Evolutionary conservation across 75 land plant species (phyloP).

Genomic region (Pseudotsuga menziesii): DNA sequence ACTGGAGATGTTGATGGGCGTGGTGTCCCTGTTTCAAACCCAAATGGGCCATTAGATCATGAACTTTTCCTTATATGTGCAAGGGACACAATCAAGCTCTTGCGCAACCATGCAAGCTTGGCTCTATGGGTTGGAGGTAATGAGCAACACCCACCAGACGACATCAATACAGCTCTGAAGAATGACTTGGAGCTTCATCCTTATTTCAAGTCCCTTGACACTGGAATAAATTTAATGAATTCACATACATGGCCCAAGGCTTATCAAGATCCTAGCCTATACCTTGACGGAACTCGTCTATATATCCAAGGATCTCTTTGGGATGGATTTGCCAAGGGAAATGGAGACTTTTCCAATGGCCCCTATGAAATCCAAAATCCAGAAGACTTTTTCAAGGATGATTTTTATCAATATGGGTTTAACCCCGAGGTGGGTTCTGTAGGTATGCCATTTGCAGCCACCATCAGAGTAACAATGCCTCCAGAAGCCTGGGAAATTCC

Average conservation of each 20-base stretch:
- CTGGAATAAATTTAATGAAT: no score
- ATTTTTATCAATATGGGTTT: conserved; percentile 79
- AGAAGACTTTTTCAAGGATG: conserved; percentile 72
- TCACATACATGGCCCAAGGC: background rate
- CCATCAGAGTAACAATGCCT: conserved; percentile 91
- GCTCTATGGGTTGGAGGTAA: no score
- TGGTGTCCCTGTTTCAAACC: no score
- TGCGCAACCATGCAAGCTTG: no score
- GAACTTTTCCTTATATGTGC: no score
- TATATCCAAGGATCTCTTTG: conserved; percentile 92
- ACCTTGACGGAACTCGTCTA: conserved; percentile 81
- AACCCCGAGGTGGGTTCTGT: conserved; percentile 94
- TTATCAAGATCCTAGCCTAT: conserved; percentile 62
- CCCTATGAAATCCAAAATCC: conserved; percentile 91
- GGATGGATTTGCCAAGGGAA: conserved; percentile 95
- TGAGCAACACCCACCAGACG: no score
- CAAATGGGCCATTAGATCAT: no score
- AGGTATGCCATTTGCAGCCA: conserved; percentile 89
- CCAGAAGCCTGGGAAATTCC: conserved; percentile 84
- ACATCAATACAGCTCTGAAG: no score
- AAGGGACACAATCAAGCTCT: no score
- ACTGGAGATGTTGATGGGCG: no score
- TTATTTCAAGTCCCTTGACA: no score
- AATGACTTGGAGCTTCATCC: no score
- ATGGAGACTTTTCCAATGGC: conserved; percentile 85